A percentile compares a stretch with the other conserved stretches of the same genome.
These are phyloP conservation scores for Mycena crocata DNA, from an alignment of 768 basidiomycete species.

Conservation along the genomic window DNA sequence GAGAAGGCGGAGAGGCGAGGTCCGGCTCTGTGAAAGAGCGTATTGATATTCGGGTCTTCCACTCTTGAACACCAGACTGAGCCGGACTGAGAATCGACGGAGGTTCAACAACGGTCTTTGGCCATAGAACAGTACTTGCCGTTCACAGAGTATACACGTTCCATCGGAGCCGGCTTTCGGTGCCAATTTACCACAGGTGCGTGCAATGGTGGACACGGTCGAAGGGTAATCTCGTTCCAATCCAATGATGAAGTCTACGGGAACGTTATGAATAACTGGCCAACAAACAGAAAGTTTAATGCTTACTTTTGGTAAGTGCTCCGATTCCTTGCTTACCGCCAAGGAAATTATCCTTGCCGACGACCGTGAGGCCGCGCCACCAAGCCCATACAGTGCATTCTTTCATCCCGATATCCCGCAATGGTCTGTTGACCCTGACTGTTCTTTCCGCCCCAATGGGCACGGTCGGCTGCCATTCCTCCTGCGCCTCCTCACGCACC, in stretches of 20 bases:
- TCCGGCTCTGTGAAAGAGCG: conserved; percentile 57
- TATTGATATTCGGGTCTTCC: conserved; percentile 82
- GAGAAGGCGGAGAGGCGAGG: conserved; percentile 36
- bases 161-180: conserved; percentile 67
- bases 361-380: conserved; percentile 71
- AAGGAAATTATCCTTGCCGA: conserved; percentile 59
- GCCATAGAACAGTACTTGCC: conserved; percentile 52
- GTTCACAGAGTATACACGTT: conserved; percentile 72
- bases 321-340: conserved; percentile 70
- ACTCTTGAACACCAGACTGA: conserved; percentile 73
- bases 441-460: conserved; percentile 28
- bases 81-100: conserved; percentile 66
- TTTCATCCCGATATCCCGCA: conserved; percentile 81
- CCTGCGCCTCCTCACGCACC: conserved; percentile 74
- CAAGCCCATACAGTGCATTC: conserved; percentile 83
- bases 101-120: neutral
- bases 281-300: conserved; percentile 1
- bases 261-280: neutral
- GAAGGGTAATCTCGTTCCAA: conserved; percentile 88
- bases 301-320: conserved; percentile 75
- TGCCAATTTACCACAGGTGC: conserved; percentile 82
- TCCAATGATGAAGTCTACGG: conserved; percentile 80
- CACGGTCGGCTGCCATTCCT: conserved; percentile 67
- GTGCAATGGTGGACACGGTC: conserved; percentile 85
- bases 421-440: conserved; percentile 71